Evolutionary conservation across 2,329 filamentous ascomycete species (phyloP), one percentile per base, ranked within the genome.

Genomic region (Microdochium bolleyi): DNA sequence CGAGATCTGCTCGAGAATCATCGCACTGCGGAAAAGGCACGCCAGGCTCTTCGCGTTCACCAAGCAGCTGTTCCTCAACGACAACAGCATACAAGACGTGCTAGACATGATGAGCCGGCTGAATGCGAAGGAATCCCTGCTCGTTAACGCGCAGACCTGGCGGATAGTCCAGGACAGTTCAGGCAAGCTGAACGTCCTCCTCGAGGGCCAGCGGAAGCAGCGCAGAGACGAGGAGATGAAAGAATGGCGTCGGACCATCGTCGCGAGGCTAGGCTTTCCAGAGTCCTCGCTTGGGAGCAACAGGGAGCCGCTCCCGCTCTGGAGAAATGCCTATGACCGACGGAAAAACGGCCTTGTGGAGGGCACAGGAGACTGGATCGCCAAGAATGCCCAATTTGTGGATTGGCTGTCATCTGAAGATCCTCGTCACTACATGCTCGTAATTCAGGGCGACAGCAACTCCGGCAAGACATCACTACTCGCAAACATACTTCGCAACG

Each of bases 101-200:
- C 56, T 69, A 7, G 49, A 54, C 16, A 61, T 61, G 55, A 68
- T 69, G 64, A 60, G 67, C 7, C 61, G 55, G n/a, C 60, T 69
- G 27, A 64, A 64, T 48, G 56, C 60, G 27, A 66, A 69, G 52
- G 67, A 69, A 48, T 58, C 59, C 10, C 59, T 64, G 1, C 52
- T 69, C 2, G 67, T 69, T 2, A 61, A 58, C 34, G 66, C 67
- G 1, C 67, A 68, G 54, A 69, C 64, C 2, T 69, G 61, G 54
- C 64, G 62, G 50, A 55, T 64, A 21, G 64, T 65, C 24, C 66
- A 60, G 48, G 64, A 67, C 24, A 65, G 60, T 24, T 64, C 65
- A 5, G 62, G 58, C 16, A 56, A 65, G 49, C 56, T 66, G 50
- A 60, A 65, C 49, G 50, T 65, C 44, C 59, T 63, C 2, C 53